phyloP scores from a whole-genome alignment of 1,284 basidiomycete species.

The Inonotus obliquus region DNA sequence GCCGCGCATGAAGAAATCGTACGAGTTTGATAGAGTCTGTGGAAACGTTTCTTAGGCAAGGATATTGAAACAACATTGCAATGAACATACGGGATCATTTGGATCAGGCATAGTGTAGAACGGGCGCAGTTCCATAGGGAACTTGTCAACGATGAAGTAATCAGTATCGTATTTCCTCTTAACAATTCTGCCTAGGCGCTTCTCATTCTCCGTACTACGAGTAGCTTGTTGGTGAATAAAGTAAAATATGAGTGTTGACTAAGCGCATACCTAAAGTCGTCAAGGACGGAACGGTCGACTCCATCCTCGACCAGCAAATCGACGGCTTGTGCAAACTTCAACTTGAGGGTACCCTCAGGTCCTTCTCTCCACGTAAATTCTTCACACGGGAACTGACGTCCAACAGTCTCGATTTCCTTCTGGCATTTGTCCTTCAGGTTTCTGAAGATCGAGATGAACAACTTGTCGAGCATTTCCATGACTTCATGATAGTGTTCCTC shows the following conservation, averaged over 20 bases:
- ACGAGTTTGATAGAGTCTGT: slow-evolving; percentile 91
- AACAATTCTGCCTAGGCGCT: slow-evolving; percentile 83
- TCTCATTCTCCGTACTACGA: slow-evolving; percentile 85
- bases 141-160: slow-evolving; percentile 98
- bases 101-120: slow-evolving; percentile 99
- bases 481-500: slow-evolving; percentile 99
- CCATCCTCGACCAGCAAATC: slow-evolving; percentile 83
- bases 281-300: slow-evolving; percentile 66
- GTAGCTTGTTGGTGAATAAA: slow-evolving; percentile 8
- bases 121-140: slow-evolving; percentile 88
- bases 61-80: neutral
- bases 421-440: slow-evolving; percentile 74
- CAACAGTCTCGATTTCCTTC: slow-evolving; percentile 78
- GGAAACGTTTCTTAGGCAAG: slow-evolving; percentile 10
- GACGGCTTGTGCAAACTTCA: slow-evolving; percentile 87
- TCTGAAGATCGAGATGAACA: slow-evolving; percentile 82
- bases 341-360: slow-evolving; percentile 72
- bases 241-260: neutral
- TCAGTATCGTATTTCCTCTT: slow-evolving; percentile 94
- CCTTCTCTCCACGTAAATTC: slow-evolving; percentile 87
- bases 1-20: slow-evolving; percentile 99
- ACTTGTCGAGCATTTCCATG: slow-evolving; percentile 79
- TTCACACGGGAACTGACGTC: slow-evolving; percentile 86
- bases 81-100: slow-evolving; percentile 64
- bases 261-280: slow-evolving; percentile 78